Percentiles rank a stretch among this genome's conserved stretches.
phyloP scores from a whole-genome alignment of 139 green algal genomes.

The Chlamydomonas asymmetrica region DNA sequence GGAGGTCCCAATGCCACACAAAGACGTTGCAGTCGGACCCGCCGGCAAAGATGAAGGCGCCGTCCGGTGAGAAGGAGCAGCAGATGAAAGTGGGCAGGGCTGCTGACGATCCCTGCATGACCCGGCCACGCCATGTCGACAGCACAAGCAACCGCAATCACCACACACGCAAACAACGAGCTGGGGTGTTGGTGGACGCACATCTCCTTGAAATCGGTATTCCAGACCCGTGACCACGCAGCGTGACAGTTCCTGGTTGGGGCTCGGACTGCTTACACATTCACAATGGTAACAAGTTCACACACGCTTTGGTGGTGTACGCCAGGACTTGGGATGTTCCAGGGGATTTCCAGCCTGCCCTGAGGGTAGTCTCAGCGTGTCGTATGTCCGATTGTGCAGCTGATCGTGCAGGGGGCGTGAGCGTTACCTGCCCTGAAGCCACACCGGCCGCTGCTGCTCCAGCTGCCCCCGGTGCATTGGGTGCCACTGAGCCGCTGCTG shows the following conservation, averaged over 20 bases:
- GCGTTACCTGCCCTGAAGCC: background rate
- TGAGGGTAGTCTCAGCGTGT: no score
- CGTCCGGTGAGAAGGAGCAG: constrained; percentile 66
- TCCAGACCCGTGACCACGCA: background rate
- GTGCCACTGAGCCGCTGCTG: no score
- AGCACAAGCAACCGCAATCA: background rate
- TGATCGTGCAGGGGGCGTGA: no score
- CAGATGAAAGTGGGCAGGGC: constrained; percentile 45
- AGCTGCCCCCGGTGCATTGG: background rate
- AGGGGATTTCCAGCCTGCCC: no score
- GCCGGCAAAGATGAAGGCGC: constrained; percentile 67
- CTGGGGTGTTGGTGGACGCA: background rate
- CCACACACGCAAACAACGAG: background rate
- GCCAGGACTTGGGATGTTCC: no score
- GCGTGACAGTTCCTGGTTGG: no score
- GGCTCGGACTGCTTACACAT: no score
- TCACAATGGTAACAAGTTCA: no score
- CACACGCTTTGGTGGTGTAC: no score
- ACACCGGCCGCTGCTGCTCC: constrained; percentile 11
- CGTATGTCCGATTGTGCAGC: no score
- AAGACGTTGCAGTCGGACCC: constrained; percentile 61
- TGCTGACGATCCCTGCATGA: background rate
- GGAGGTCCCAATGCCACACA: constrained; percentile 67
- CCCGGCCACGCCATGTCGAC: background rate
- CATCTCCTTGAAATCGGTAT: background rate